Evolutionary conservation across 2,329 filamentous ascomycete genomes (phyloP), one percentile per base, ranked within the genome.

Genomic region (Cladosporium cucumerinum): DNA sequence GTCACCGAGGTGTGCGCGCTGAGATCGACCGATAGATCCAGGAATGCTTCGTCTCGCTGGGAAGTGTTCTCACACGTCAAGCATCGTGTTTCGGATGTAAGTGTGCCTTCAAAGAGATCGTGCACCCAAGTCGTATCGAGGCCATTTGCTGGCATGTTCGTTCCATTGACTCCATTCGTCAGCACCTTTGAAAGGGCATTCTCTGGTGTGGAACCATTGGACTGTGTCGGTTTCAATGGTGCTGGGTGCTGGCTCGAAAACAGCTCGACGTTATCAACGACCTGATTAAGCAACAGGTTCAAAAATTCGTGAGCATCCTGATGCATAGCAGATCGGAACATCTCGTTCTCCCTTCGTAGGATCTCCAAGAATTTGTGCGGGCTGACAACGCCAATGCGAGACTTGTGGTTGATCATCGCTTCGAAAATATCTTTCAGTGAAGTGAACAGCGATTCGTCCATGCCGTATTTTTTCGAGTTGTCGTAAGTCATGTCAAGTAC

Each of bases 261-360:
- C n/a, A 87, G 85, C 78, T 99, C 95, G 28, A 99, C 93, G 73
- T 94, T 96, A 57, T 93, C 87, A 61, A 99, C 94, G 36, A 99
- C 91, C 75, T 97, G 91, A 77, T 99, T 99, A n/a, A 99, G 82
- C 2, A 99, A 84, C 34, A 98, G 82, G 66, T 96, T 96, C 71
- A 98, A 87, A 71, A 99, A 99, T 75, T 99, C 95, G 77, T 99
- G 95, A 1, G 95, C 95, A 76, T 99, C 95, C 76, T 99, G 95
- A 77, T 99, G 95, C 91, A 97, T 97, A 4, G 93, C 91, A 46
- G 93, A 94, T 65, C 93, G 88, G 73, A 99, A 99, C 89, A 97
- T 93, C 77, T 99, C 95, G 75, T 99, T 96, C 72, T 98, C 92
- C 68, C 91, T 87, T 74, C 93, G 92, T 73, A 99, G 87, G 28